Conservation (phyloP, 2,329 filamentous ascomycete species). For the Ophiosphaerella narmari region DNA sequence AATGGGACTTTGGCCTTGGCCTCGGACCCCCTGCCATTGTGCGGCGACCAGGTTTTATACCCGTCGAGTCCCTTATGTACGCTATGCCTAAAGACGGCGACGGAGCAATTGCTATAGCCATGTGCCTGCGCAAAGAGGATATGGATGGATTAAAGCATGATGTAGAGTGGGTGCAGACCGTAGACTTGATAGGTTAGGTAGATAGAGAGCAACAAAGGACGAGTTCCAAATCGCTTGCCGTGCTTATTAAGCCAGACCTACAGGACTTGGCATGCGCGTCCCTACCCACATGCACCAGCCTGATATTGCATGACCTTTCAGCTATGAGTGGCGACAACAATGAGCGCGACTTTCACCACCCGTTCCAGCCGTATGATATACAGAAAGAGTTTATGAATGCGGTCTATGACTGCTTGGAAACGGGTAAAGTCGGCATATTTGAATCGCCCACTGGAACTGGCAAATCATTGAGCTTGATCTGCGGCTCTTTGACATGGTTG, state of each 20-base stretch:
- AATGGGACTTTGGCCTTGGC: slow-evolving; percentile 54
- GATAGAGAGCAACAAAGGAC: too few relatives aligned
- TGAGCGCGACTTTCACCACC: slow-evolving; percentile 74
- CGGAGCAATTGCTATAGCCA: slow-evolving; percentile 51
- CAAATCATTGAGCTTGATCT: slow-evolving; percentile 91
- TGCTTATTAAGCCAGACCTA: too few relatives aligned
- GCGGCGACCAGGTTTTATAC: slow-evolving; percentile 53
- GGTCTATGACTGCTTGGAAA: slow-evolving; percentile 77
- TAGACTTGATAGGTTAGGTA: too few relatives aligned
- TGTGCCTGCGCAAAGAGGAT: slow-evolving; percentile 57
- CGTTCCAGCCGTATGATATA: slow-evolving; percentile 84
- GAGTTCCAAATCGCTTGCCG: too few relatives aligned
- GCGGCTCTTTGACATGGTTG: slow-evolving; percentile 88
- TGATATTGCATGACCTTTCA: too few relatives aligned
- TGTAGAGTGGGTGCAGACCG: not conserved
- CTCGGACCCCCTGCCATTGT: slow-evolving; percentile 56
- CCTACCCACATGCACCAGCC: too few relatives aligned
- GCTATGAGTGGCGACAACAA: not conserved
- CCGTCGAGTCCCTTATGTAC: slow-evolving; percentile 56
- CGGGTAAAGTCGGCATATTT: slow-evolving; percentile 82
- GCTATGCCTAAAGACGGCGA: slow-evolving; percentile 41
- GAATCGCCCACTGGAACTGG: slow-evolving; percentile 94
- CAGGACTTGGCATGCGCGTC: too few relatives aligned
- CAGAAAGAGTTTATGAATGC: slow-evolving; percentile 86
- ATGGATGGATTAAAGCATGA: not conserved